Base-by-base conservation (phyloP, 2,329 filamentous ascomycete species). In the Phoma herbarum region DNA sequence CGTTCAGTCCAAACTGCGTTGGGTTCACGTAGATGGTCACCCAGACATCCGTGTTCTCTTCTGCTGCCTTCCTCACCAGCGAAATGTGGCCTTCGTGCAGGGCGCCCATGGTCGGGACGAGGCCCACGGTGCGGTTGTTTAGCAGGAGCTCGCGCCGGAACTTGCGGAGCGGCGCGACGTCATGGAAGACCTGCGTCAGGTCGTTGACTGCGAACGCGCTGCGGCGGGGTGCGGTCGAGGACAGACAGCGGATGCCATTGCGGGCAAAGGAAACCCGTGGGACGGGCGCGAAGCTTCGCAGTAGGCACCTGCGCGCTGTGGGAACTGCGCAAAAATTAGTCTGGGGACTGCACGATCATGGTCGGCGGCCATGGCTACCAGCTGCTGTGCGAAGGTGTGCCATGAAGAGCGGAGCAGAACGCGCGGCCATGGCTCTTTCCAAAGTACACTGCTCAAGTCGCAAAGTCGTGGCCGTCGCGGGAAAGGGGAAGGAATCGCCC, bases 41-140 rank as follows among this genome's bases (percentile, higher is more conserved):
- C 61, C 97, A 88, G 56, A 98, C 91, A 68, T 93, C 86, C 65
- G 91, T 90, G 79, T 93, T 95, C 70, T 96, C 92, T 46, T 84
- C 82, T 1, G 93, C 93, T 3, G 95, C 95, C 67, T 88, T 86
- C 59, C 92, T 90, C 70, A 97, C 90, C 22, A 99, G 85, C 3
- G 91, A 90, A 50, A 97, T 79, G 79, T 99, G 95, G 39, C 95
- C 95, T 54, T 88, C 86, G 78, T 99, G 95, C n/a, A 99, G 85
- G 48, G 95, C 95, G 62, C 95, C 95, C 95, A 99, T 98, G 29
- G 95, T 99, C 1, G 95, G 95, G 33, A 99, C 93, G 26, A 99
- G 87, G 59, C 90, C 92, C 57, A 99, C 88, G 43, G 88, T 88
- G 57, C 89, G 86, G 68, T 89, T 85, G 70, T 88, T 83, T 59